Evolutionary conservation across 371 early-diverging fungal species (phyloP), one percentile per base, ranked within the genome.

Genomic region (Zychaea mexicana): DNA sequence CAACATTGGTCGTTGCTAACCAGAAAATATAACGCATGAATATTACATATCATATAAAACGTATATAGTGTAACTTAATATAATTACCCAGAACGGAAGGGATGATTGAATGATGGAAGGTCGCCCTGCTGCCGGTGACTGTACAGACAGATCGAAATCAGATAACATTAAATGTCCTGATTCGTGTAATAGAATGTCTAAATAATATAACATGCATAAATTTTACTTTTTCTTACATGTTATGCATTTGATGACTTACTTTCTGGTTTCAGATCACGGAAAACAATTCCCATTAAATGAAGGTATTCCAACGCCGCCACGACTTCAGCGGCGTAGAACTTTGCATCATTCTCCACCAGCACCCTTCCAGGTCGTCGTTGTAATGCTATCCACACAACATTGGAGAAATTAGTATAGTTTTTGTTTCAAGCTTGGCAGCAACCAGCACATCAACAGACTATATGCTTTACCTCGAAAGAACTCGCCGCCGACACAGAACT

Each of bases 401-500:
- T n/a, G n/a, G n/a, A n/a, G n/a, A n/a, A n/a, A n/a, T n/a, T n/a
- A n/a, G n/a, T n/a, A n/a, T n/a, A n/a, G n/a, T n/a, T n/a, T n/a
- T n/a, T n/a, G n/a, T n/a, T n/a, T n/a, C n/a, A n/a, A n/a, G n/a
- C n/a, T n/a, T n/a, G n/a, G n/a, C n/a, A n/a, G n/a, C n/a, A n/a
- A n/a, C n/a, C n/a, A n/a, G n/a, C n/a, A n/a, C n/a, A n/a, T n/a
- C n/a, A n/a, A n/a, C n/a, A n/a, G n/a, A n/a, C n/a, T n/a, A n/a
- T n/a, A n/a, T n/a, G n/a, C 4, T 39, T 66, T 72, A 86, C 86
- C 92, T 80, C 94, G 73, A 75, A 95, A 96, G 72, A 96, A 97
- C 77, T 99, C 99, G 45, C 99, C 99, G 53, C 99, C 99, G 61
- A 91, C 83, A 65, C 99, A 98, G 80, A 97, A 99, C 67, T 99